Base-by-base conservation (phyloP, 1,139 yeast species). In the Suhomyces maxii region DNA sequence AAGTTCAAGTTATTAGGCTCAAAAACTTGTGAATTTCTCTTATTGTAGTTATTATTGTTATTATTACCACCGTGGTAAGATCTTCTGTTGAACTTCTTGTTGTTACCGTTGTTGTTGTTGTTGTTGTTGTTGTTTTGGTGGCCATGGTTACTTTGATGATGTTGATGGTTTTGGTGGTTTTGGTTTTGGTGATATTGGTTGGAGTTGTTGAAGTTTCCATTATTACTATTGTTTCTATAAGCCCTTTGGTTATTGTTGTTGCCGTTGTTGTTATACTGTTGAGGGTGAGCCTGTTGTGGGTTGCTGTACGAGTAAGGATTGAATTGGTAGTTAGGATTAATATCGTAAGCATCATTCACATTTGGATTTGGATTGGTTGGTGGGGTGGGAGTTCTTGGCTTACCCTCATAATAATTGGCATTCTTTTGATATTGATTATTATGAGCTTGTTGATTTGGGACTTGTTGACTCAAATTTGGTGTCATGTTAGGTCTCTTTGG, bases 351-450 rank as follows among this genome's bases (percentile, higher is more conserved):
- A 10, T 43, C 44, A 26, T 51, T 52, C 31, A 28, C 31, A 36
- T 47, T 49, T 35, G 41, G 34, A 34, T 41, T 44, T 32, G 41
- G 41, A 23, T 52, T 41, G 51, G 51, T 42, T 43, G 64, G 69
- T 12, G 70, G 71, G 1, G 71, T 65, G 28, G 70, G 64, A 7
- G 66, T 61, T 40, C 64, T 55, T 10, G 58, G 53, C 33, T 53
- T 53, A n/a, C 47, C 37, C 40, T 58, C 61, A 32, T 44, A 45
- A 41, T 52, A 57, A 34, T 53, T 49, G 36, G 52, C 57, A 11
- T 56, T 48, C 25, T 41, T 39, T 34, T 45, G 48, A 33, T 32
- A 36, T 28, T 44, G 43, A 34, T 36, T 39, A 32, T 33, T 40
- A 38, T 37, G 50, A 30, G 37, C 40, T 46, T 46, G 48, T 12